Percentiles rank a stretch among this genome's conserved stretches.
Conservation (phyloP, 2,329 filamentous ascomycete genomes). For the Hortaea werneckii region DNA sequence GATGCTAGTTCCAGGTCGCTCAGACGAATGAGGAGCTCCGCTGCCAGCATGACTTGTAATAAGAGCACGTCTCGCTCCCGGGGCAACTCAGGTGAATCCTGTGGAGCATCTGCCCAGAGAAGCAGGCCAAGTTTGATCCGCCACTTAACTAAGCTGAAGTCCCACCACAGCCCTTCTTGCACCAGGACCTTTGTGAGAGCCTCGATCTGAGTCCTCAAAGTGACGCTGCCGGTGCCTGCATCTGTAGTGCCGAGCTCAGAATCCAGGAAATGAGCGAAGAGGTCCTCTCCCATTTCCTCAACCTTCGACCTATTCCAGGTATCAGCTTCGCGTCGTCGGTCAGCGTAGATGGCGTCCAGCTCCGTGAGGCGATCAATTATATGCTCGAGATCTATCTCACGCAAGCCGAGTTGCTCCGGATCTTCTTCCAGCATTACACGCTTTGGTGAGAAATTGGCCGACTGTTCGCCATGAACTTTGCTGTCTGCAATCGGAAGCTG, state of each 20-base stretch:
- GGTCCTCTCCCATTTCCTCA: constrained; percentile 17
- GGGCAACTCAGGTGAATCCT: constrained; percentile 20
- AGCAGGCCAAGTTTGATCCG: constrained; percentile 37
- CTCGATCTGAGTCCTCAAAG: constrained; percentile 37
- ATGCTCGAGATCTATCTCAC: constrained; percentile 9
- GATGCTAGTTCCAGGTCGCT: constrained; percentile 24
- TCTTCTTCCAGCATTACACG: constrained; percentile 11
- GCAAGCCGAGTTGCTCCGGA: constrained; percentile 17
- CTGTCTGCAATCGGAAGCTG: constrained; percentile 35
- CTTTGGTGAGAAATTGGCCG: constrained; percentile 5
- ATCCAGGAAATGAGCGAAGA: constrained; percentile 19
- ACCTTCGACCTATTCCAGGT: constrained; percentile 10
- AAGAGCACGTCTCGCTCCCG: constrained; percentile 44
- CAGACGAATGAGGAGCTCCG: constrained; percentile 44
- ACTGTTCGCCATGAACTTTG: constrained; percentile 7
- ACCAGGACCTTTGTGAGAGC: constrained; percentile 34
- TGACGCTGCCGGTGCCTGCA: constrained; percentile 7
- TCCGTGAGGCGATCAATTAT: constrained; percentile 16
- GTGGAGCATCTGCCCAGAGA: constrained; percentile 29
- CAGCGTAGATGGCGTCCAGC: constrained; percentile 9
- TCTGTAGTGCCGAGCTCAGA: constrained; percentile 5
- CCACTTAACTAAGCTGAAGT: constrained; percentile 38
- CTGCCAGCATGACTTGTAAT: constrained; percentile 44
- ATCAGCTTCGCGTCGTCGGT: background rate
- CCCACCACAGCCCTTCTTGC: constrained; percentile 35